Conservation (phyloP, 176 grass and related monocot genomes). For the Aegilops sharonensis region DNA sequence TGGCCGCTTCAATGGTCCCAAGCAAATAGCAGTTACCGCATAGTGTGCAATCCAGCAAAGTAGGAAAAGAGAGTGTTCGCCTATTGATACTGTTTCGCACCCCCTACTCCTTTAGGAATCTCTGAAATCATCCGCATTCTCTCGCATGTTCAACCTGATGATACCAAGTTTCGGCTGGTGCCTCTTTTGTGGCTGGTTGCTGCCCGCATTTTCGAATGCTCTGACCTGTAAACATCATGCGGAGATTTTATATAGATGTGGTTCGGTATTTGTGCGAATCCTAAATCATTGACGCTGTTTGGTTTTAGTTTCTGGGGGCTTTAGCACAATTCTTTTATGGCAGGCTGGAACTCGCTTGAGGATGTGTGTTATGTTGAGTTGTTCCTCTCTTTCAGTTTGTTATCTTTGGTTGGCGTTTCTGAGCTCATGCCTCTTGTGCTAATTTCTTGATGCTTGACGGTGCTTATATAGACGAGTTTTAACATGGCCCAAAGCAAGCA, state of each 20-base stretch:
- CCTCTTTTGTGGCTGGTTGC: background rate
- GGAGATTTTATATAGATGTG: background rate
- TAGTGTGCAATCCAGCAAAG: constrained; percentile 29
- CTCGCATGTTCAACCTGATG: background rate
- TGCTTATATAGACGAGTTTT: too few species aligned
- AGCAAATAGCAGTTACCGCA: constrained; percentile 4
- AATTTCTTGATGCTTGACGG: background rate
- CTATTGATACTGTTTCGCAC: background rate
- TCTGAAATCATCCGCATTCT: background rate
- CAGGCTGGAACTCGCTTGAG: background rate
- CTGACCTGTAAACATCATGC: background rate
- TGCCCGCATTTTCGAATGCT: background rate
- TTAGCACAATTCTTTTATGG: too few species aligned
- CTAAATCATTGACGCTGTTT: background rate
- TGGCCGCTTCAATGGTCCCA: constrained; percentile 26
- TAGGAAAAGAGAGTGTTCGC: background rate
- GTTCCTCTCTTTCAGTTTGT: background rate
- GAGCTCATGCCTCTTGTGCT: background rate
- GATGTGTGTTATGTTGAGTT: background rate
- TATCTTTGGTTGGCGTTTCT: background rate
- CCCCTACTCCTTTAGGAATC: background rate
- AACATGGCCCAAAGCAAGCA: background rate
- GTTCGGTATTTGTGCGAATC: background rate
- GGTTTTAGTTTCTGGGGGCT: background rate
- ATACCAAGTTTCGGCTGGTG: background rate